A percentile compares a stretch with the other conserved stretches of the same genome.
phyloP scores from a whole-genome alignment of 495 filamentous ascomycete species.

The Podospora didyma region DNA sequence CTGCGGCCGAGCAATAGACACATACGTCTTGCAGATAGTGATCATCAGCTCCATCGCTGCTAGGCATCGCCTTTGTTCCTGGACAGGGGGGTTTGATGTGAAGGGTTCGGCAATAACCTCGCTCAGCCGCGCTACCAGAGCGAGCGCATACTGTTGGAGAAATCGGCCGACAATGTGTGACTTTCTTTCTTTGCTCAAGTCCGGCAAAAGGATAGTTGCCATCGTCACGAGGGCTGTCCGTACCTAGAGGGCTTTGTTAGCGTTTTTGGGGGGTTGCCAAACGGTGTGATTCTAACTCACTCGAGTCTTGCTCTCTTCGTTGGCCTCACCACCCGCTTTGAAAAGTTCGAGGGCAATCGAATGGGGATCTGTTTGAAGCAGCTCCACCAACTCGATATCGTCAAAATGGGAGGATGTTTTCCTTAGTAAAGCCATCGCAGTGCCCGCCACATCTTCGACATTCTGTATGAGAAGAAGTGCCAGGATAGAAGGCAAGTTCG shows the following conservation, averaged over 20 bases:
- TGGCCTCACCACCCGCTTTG: conserved; percentile 69
- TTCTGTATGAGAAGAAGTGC: conserved; percentile 74
- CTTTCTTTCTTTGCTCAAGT: conserved; percentile 41
- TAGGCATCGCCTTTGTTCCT: conserved; percentile 71
- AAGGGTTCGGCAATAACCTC: conserved; percentile 72
- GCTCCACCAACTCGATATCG: conserved; percentile 57
- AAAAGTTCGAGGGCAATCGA: conserved; percentile 75
- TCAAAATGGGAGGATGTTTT: conserved; percentile 66
- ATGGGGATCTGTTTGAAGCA: conserved; percentile 73
- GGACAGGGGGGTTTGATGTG: conserved; percentile 42
- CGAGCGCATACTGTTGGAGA: conserved; percentile 79
- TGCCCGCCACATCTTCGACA: conserved; percentile 57
- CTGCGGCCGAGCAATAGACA: conserved; percentile 79
- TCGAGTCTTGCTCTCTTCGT: conserved; percentile 53
- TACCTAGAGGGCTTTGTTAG: conserved; percentile 29
- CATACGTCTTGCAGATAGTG: conserved; percentile 60
- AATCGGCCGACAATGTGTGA: conserved; percentile 70
- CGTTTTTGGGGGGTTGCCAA: too few relatives aligned
- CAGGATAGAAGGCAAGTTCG: conserved; percentile 74
- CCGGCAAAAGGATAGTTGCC: conserved; percentile 58
- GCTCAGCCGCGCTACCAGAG: conserved; percentile 79
- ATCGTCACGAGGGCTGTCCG: conserved; percentile 64
- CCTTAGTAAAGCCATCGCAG: conserved; percentile 63
- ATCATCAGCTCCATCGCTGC: conserved; percentile 88
- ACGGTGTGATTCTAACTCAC: conserved; percentile 20